Conservation (phyloP, 495 filamentous ascomycete species). For the Cenococcum geophilum region DNA sequence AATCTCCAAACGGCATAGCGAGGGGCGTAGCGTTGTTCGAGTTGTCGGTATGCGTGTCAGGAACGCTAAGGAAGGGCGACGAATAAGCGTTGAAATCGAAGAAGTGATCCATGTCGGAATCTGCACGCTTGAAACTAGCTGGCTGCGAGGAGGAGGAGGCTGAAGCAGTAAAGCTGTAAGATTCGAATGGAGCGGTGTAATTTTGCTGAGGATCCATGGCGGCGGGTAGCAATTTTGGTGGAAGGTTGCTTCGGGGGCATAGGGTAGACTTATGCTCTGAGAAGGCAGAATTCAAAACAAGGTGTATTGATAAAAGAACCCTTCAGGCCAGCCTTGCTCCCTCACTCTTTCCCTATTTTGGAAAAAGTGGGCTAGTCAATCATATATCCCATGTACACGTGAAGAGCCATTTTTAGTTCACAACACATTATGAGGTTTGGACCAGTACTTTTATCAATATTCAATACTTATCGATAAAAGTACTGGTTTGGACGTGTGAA, state of each 20-base stretch:
- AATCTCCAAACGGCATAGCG: too few relatives aligned
- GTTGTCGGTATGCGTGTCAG: not conserved
- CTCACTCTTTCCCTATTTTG: too few relatives aligned
- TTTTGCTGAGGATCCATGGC: not conserved
- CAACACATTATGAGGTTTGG: too few relatives aligned
- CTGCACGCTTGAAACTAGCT: not conserved
- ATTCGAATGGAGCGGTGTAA: not conserved
- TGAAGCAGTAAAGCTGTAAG: not conserved
- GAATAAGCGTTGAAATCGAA: not conserved
- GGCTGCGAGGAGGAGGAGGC: not conserved
- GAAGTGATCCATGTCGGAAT: not conserved
- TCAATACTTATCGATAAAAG: too few relatives aligned
- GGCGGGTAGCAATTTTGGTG: not conserved
- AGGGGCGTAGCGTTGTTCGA: too few relatives aligned
- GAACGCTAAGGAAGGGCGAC: not conserved
- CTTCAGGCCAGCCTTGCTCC: not conserved
- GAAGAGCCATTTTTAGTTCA: too few relatives aligned
- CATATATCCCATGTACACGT: too few relatives aligned
- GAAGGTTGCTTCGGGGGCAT: not conserved
- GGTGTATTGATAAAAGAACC: not conserved
- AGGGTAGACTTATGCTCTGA: not conserved
- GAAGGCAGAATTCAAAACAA: not conserved
- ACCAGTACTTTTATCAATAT: too few relatives aligned
- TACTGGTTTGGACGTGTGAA: too few relatives aligned
- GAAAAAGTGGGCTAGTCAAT: too few relatives aligned